Base-by-base conservation (phyloP, 23 red algal species). In the Gracilariopsis chorda region DNA sequence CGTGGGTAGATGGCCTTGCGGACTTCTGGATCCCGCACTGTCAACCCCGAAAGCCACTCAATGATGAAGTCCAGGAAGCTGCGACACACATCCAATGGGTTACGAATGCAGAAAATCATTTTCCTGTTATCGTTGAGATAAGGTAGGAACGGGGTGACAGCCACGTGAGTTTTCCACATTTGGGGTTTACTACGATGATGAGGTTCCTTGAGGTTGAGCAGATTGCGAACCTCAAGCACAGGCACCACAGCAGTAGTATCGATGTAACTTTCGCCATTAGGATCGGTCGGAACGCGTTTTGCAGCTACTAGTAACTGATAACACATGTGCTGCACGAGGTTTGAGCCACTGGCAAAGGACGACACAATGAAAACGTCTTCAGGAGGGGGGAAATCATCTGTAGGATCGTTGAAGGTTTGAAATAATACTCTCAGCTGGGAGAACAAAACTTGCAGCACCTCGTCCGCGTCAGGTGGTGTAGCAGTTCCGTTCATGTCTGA, bases 31-130 rank as follows among this genome's bases (percentile, higher is more conserved):
- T 70, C 63, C 1, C 25, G 39, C 63, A 70, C 5, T n/a, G 2
- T 34, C 33, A 41, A 17, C 5, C 63, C 63, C 5, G 63, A n/a
- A 37, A 41, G 43, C 30, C 30, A 41, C 24, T 70, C 63, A 70
- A 33, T 37, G 23, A 19, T 70, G 63, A 70, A 70, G 63, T 70
- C 63, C 7, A 70, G 63, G 13, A 70, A 70, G 43, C 63, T 70
- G 4, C 63, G 63, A 34, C 63, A 70, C 32, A 70, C 63, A 41
- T 70, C 63, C 8, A 70, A 28, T 19, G 63, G 63, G 43, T 70
- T 70, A 42, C 63, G 63, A 40, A 70, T 11, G 34, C 63, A 70
- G 29, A 42, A 70, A 10, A 70, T 70, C 2, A 30, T 19, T 34
- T 34, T 70, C 24, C 63, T 70, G 16, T 4, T 39, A n/a, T 42